Evolutionary conservation across 2,329 filamentous ascomycete genomes (phyloP), one percentile per base, ranked within the genome.

Genomic region (Madurella mycetomatis): DNA sequence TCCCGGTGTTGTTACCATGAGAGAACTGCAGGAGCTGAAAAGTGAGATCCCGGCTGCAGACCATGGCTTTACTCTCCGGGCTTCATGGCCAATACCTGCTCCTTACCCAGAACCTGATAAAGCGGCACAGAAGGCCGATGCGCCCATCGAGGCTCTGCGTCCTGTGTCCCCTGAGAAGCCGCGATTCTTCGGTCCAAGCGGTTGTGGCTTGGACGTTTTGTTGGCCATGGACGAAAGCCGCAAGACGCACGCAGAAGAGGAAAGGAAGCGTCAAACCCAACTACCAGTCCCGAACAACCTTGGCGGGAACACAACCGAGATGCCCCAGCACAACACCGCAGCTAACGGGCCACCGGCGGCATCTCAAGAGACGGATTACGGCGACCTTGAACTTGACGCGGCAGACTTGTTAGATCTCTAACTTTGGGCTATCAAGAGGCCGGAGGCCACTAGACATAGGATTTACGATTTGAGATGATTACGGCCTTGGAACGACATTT

Each of bases 121-220:
- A 25, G 25, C 25, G 25, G 4, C 25, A 34, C 15, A 34, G 8
- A 9, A 15, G 16, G 39, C 39, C 39, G 39, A 41, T 41, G 39
- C 45, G n/a, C 12, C 40, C 9, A 42, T 13, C 42, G 43, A 39
- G 44, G 43, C 43, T 1, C 12, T 15, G 1, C 17, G 44, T 4
- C 19, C 44, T 3, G 18, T 25, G 9, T 54, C 57, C 11, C 59
- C 56, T 30, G 65, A 66, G 8, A 70, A 66, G 2, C 69, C 66
- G 30, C 67, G 64, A 7, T 68, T 71, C 48, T 70, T 72, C 52
- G 64, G 65, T 5, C 67, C 70, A 2, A 70, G 64, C 41, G 59
- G 52, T 4, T 59, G 60, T 13, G 64, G 61, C 11, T 58, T 62
- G 2, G 64, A 68, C 32, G 55, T 63, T 11, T 54, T 64, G 31